phyloP scores from a whole-genome alignment of 2,329 filamentous ascomycete genomes.

The Alternaria sp. region DNA sequence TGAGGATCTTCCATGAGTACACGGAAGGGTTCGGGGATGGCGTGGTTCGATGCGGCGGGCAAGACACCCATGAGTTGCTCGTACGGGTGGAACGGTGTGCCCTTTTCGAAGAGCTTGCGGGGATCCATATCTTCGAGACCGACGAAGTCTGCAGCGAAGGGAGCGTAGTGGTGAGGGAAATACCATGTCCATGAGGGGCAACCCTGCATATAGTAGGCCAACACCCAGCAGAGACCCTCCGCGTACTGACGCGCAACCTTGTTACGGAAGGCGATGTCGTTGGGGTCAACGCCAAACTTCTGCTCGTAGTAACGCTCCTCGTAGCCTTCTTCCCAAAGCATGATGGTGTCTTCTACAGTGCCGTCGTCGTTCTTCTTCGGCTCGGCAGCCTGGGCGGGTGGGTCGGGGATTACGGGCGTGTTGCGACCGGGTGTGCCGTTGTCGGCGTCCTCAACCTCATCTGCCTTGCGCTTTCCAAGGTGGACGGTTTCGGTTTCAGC shows the following conservation, averaged over 20 bases:
- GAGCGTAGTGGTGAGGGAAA: constrained; percentile 97
- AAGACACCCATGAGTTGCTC: constrained; percentile 99
- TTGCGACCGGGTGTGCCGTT: constrained; percentile 65
- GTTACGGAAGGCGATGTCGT: constrained; percentile 84
- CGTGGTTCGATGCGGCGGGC: constrained; percentile 89
- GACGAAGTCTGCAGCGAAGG: constrained; percentile 94
- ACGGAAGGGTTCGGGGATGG: constrained; percentile 87
- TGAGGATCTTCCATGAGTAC: constrained; percentile 86
- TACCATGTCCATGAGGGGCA: constrained; percentile 99
- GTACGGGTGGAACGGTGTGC: constrained; percentile 85
- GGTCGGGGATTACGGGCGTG: constrained; percentile 58
- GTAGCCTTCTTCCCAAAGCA: constrained; percentile 95
- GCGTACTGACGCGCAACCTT: constrained; percentile 91
- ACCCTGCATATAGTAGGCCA: constrained; percentile 97
- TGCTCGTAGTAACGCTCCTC: constrained; percentile 95
- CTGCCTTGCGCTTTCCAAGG: constrained; percentile 78
- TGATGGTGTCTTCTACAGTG: constrained; percentile 77
- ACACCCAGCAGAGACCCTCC: constrained; percentile 92
- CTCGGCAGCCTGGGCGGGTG: constrained; percentile 53
- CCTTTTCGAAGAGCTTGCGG: constrained; percentile 77
- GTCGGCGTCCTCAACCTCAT: constrained; percentile 68
- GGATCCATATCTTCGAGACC: constrained; percentile 76
- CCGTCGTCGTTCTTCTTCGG: constrained; percentile 57
- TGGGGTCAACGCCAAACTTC: constrained; percentile 85
- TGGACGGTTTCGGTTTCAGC: constrained; percentile 54